Evolutionary conservation across 148 eudicot species (phyloP).

Genomic region (Vaccinium macrocarpon): DNA sequence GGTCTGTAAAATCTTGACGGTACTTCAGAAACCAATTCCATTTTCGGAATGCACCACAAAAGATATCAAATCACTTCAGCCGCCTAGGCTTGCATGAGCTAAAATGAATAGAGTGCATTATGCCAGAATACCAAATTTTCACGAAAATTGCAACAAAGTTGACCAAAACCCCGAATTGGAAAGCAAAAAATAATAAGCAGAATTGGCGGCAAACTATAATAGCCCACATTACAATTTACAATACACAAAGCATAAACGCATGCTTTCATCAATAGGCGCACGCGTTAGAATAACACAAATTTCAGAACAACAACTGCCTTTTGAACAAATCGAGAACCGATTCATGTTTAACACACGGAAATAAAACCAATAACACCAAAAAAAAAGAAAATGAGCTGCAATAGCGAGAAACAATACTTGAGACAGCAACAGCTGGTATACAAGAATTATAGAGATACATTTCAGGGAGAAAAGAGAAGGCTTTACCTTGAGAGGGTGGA

Average conservation of each 20-base stretch:
- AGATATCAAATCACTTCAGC: neutral
- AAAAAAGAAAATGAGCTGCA: neutral
- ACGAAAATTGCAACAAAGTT: neutral
- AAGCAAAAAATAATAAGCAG: neutral
- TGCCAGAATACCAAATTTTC: neutral
- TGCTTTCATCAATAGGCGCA: neutral
- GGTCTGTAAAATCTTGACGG: neutral
- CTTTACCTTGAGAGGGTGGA: slow-evolving; percentile 78
- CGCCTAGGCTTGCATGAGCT: neutral
- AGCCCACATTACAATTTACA: neutral
- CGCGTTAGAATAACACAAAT: neutral
- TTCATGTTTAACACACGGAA: neutral
- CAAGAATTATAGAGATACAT: neutral
- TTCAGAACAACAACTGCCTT: neutral
- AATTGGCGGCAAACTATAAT: neutral
- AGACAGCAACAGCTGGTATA: neutral
- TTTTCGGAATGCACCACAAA: neutral
- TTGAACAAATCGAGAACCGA: neutral
- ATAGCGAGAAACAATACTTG: neutral
- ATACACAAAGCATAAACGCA: neutral
- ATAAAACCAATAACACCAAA: neutral
- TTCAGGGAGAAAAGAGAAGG: neutral
- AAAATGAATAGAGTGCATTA: neutral
- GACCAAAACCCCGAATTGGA: neutral
- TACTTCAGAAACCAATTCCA: neutral